Percentiles rank a stretch among this genome's conserved stretches.
Evolutionary conservation across 2,329 filamentous ascomycete species (phyloP).

Genomic region (Rhinocladiella similis): DNA sequence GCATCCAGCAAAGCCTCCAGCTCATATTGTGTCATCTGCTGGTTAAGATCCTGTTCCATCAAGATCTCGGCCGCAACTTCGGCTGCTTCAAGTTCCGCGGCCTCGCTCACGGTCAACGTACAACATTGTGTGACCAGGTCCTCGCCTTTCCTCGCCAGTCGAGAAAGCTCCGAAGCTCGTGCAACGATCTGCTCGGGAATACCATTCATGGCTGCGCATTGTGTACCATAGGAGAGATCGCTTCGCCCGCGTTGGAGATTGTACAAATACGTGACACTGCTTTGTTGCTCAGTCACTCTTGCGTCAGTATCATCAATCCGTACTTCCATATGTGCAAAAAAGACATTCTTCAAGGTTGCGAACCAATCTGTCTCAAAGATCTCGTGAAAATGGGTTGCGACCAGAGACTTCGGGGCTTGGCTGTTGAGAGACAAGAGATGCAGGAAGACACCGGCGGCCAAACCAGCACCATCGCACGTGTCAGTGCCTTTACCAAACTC

Average conservation of each 20-base stretch:
- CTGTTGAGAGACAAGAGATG: slow-evolving; percentile 53
- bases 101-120: slow-evolving; percentile 63
- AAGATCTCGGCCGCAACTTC: slow-evolving; percentile 33
- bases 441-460: slow-evolving; percentile 62
- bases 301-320: slow-evolving; percentile 35
- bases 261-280: slow-evolving; percentile 68
- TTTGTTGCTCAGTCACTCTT: slow-evolving; percentile 38
- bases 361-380: slow-evolving; percentile 54
- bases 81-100: slow-evolving; percentile 66
- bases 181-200: slow-evolving; percentile 70
- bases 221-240: slow-evolving; percentile 78
- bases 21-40: slow-evolving; percentile 16
- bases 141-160: slow-evolving; percentile 68
- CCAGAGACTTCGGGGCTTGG: slow-evolving; percentile 59
- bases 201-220: slow-evolving; percentile 84
- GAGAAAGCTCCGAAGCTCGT: slow-evolving; percentile 72
- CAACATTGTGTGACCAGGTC: slow-evolving; percentile 75
- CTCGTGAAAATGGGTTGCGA: slow-evolving; percentile 64
- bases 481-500: slow-evolving; percentile 80
- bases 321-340: slow-evolving; percentile 62
- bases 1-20: slow-evolving; percentile 9
- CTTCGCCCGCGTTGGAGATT: slow-evolving; percentile 66
- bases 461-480: slow-evolving; percentile 58
- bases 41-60: slow-evolving; percentile 19
- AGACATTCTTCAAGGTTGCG: slow-evolving; percentile 48